Conservation (phyloP, 352 stramenopile species). For the Globisporangium megalacanthum region DNA sequence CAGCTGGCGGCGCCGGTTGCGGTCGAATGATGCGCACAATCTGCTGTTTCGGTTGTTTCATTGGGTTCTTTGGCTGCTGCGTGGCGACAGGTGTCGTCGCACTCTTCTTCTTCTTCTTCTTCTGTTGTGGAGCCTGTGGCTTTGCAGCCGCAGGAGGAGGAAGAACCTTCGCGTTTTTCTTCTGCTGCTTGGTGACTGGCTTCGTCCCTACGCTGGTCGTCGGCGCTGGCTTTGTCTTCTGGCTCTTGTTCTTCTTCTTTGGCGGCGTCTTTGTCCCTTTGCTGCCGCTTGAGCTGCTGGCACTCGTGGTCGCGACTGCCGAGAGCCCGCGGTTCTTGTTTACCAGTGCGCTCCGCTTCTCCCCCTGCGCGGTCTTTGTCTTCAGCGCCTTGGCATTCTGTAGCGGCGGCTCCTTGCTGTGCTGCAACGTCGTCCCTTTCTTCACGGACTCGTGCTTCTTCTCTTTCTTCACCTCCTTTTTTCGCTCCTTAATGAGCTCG, state of each 20-base stretch:
- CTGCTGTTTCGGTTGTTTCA: conserved; percentile 14
- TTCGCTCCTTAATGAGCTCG: conserved; percentile 68
- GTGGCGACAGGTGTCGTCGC: conserved; percentile 2
- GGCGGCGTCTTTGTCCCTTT: conserved; percentile 1
- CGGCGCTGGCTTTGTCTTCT: too few relatives aligned
- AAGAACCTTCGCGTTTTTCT: too few relatives aligned
- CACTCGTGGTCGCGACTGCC: conserved; percentile 2
- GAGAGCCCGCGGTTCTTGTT: conserved; percentile 43
- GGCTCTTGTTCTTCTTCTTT: too few relatives aligned
- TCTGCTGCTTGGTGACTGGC: too few relatives aligned
- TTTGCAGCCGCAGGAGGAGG: too few relatives aligned
- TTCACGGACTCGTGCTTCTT: conserved; percentile 14
- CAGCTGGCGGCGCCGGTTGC: conserved; percentile 3
- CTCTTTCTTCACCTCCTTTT: conserved; percentile 34
- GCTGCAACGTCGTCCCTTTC: conserved; percentile 16
- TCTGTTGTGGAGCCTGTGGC: too few relatives aligned
- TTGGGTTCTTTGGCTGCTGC: not conserved
- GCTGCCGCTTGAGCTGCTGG: not conserved
- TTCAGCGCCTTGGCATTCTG: conserved; percentile 12
- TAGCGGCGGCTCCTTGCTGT: conserved; percentile 13
- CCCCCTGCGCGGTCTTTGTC: conserved; percentile 14
- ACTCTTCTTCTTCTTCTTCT: conserved; percentile 27
- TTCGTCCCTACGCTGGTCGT: too few relatives aligned
- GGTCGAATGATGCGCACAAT: conserved; percentile 3
- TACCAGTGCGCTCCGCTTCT: conserved; percentile 32